Evolutionary conservation across 2,329 filamentous ascomycete genomes (phyloP), one percentile per base, ranked within the genome.

Genomic region (Thelonectria olida): DNA sequence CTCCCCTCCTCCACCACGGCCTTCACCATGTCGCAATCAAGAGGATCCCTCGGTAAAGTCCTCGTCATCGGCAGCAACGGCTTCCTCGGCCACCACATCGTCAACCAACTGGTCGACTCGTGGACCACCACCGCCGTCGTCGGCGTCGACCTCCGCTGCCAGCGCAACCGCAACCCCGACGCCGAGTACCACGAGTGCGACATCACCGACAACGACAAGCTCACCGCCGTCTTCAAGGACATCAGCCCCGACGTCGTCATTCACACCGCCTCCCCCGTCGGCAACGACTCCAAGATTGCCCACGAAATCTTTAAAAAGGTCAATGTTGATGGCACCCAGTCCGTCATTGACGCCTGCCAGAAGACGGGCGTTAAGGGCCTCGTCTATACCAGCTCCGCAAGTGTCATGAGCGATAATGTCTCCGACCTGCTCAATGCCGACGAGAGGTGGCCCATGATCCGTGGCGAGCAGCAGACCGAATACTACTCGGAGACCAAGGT

Each of bases 401-500:
- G 93, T 62, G 90, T 97, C 63, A 83, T 97, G 66, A 90, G 92
- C 74, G 93, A 98, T 78, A 94, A 94, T 69, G 82, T 84, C 63
- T 86, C 81, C 62, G 92, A 97, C 75, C 85, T 96, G 75, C 85
- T 89, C 75, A 94, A 97, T 75, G 93, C 92, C 66, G 90, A 94
- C 76, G 95, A 98, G 82, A 82, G 85, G 47, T 93, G 91, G 84
- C 92, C 92, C 25, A 84, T 91, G 50, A 89, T 96, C 53, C 84
- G 88, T 47, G 92, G 92, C 28, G 85, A 85, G 61, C 79, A 88
- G 67, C 90, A 94, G 78, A 83, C 82, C 56, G 91, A 93, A 77
- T 93, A 93, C 78, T 98, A 98, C 78, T 93, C 93, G 27, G 90
- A 94, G 79, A 96, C 93, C 13, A 98, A 97, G 87, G 92, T 91